phyloP scores from a whole-genome alignment of 1,284 basidiomycete species.

The Testicularia cyperi region DNA sequence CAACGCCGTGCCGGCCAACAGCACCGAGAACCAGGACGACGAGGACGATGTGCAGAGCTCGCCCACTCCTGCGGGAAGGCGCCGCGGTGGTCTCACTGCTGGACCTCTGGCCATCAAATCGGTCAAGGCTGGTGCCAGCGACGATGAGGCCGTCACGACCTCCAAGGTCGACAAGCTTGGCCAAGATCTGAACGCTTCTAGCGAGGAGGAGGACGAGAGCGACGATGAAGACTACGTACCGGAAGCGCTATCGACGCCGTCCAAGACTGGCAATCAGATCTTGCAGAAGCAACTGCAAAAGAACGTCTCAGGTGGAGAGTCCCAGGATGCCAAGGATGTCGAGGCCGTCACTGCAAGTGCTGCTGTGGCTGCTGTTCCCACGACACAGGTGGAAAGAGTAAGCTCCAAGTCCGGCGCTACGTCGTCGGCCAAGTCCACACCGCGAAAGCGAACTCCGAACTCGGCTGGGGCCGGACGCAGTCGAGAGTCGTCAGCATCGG shows the following conservation, averaged over 20 bases:
- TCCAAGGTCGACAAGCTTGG: no score
- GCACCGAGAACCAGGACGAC: conserved; percentile 12
- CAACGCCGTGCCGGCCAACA: no score
- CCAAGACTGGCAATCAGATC: no score
- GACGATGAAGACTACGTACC: conserved; percentile 35
- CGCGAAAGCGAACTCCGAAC: conserved; percentile 6
- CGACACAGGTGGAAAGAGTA: no score
- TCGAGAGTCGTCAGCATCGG: conserved; percentile 11
- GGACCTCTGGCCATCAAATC: conserved; percentile 26
- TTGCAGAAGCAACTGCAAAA: no score
- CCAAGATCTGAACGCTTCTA: conserved; percentile 16
- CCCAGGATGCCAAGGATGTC: no score
- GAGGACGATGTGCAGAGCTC: conserved; percentile 22
- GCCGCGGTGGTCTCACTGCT: conserved; percentile 17
- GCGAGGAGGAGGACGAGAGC: conserved; percentile 27
- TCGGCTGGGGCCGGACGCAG: conserved; percentile 1
- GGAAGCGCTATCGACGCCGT: conserved; percentile 4
- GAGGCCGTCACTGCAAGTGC: no score
- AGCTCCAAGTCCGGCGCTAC: no score
- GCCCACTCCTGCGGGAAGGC: conserved; percentile 20
- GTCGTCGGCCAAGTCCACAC: no score
- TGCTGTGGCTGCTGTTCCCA: background rate
- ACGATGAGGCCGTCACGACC: no score
- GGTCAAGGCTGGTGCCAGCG: conserved; percentile 28
- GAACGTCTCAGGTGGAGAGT: no score